Evolutionary conservation across 2,329 filamentous ascomycete genomes (phyloP).

Genomic region (Botryotinia calthae): DNA sequence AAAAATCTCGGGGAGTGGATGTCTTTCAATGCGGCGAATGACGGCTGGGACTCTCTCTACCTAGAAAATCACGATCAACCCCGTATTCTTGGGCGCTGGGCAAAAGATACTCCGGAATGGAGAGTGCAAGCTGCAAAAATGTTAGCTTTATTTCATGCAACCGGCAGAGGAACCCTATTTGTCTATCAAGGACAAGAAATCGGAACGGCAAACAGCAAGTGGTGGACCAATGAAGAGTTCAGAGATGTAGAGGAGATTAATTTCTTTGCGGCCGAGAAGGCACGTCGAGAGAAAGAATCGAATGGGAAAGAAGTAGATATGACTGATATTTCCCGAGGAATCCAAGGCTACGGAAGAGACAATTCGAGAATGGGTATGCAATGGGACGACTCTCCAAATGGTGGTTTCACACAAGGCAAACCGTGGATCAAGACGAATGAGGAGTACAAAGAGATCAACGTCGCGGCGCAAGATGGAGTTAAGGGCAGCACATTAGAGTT

Average conservation of each 20-base stretch:
- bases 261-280: conserved; percentile 38
- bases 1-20: conserved; percentile 51
- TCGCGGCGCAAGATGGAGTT: conserved; percentile 18
- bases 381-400: conserved; percentile 60
- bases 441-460: conserved; percentile 51
- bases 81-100: conserved; percentile 49
- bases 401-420: conserved; percentile 53
- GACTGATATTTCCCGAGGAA: conserved; percentile 45
- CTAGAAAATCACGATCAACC: conserved; percentile 58
- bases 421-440: conserved; percentile 61
- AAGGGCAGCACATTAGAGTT: conserved; percentile 24
- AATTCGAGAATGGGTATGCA: conserved; percentile 69
- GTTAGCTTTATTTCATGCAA: conserved; percentile 49
- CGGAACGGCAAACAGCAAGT: conserved; percentile 56
- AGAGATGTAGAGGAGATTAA: conserved; percentile 63
- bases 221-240: conserved; percentile 63
- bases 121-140: conserved; percentile 50
- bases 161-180: conserved; percentile 55
- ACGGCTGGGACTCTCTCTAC: conserved; percentile 57
- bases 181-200: conserved; percentile 61
- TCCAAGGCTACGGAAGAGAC: conserved; percentile 61
- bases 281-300: conserved; percentile 35
- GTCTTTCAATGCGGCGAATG: conserved; percentile 48
- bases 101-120: conserved; percentile 43
- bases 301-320: conserved; percentile 34